Percentiles rank a stretch among this genome's conserved stretches.
phyloP scores from a whole-genome alignment of 1,139 yeast species.

The Eremothecium cymbalariae region DNA sequence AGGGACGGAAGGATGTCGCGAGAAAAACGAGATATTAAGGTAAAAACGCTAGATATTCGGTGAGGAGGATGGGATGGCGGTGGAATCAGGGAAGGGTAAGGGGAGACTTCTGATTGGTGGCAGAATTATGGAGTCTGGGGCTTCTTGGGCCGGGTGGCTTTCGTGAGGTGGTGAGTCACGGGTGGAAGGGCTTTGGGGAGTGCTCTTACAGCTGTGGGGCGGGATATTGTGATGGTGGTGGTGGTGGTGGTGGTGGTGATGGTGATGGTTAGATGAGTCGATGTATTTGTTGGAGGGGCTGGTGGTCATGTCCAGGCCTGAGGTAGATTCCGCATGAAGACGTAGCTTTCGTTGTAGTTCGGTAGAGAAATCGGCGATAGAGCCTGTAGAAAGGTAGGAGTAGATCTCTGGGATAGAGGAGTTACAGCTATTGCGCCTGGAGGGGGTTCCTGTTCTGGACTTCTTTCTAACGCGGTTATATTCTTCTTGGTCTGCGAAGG shows the following conservation, averaged over 20 bases:
- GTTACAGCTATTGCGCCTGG: conserved; percentile 8
- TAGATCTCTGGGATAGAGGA: conserved; percentile 2
- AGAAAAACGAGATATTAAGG: too few relatives aligned
- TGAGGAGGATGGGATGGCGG: too few relatives aligned
- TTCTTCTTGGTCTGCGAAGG: conserved; percentile 6
- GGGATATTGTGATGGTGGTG: too few relatives aligned
- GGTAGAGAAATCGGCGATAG: conserved; percentile 9
- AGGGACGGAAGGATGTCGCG: too few relatives aligned
- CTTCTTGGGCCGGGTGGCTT: conserved; percentile 8
- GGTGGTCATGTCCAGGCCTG: conserved; percentile 6
- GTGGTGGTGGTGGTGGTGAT: too few relatives aligned
- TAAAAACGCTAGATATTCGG: too few relatives aligned
- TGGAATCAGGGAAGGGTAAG: conserved; percentile 25
- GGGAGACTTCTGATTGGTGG: conserved; percentile 31
- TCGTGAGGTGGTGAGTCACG: conserved; percentile 5
- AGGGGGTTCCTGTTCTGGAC: conserved; percentile 11
- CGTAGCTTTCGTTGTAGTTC: conserved; percentile 4
- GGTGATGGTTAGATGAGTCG: too few relatives aligned
- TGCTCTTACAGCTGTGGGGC: conserved; percentile 5
- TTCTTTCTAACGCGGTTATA: conserved; percentile 10
- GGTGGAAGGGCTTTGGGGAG: conserved; percentile 7
- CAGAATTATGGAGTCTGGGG: conserved; percentile 11
- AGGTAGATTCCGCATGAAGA: conserved; percentile 6
- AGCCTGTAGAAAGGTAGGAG: conserved; percentile 2
- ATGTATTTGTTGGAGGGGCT: conserved; percentile 4